Conservation (phyloP, 805 yeast genomes). For the Hemisphaericaspora nanyangensis region DNA sequence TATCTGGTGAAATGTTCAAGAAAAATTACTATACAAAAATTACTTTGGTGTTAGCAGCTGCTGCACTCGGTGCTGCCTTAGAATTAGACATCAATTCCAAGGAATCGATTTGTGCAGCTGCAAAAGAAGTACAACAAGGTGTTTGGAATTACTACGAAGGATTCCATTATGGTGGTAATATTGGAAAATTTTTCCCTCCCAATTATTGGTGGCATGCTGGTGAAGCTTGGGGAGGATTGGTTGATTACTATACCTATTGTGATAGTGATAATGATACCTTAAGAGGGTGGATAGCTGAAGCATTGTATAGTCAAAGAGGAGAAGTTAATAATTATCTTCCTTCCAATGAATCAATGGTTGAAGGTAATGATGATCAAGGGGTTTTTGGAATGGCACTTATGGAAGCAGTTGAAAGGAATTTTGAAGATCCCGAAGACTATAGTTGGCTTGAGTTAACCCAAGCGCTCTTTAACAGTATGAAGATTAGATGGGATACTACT, state of each 20-base stretch:
- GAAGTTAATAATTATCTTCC: slow-evolving; percentile 39
- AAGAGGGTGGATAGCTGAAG: slow-evolving; percentile 27
- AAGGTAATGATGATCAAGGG: slow-evolving; percentile 51
- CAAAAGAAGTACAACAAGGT: slow-evolving; percentile 31
- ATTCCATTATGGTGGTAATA: slow-evolving; percentile 37
- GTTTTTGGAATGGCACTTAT: slow-evolving; percentile 47
- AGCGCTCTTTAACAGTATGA: slow-evolving; percentile 90
- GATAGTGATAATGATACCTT: slow-evolving; percentile 30
- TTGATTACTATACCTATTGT: slow-evolving; percentile 39
- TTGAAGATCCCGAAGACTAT: slow-evolving; percentile 55
- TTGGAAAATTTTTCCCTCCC: slow-evolving; percentile 43
- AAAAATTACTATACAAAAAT: too few species aligned
- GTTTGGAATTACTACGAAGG: slow-evolving; percentile 46
- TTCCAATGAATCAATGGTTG: slow-evolving; percentile 42
- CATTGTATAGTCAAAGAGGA: slow-evolving; percentile 44
- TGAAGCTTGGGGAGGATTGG: slow-evolving; percentile 46
- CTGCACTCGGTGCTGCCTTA: too few species aligned
- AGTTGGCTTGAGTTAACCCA: slow-evolving; percentile 83
- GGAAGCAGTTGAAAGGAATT: slow-evolving; percentile 45
- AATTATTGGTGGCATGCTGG: slow-evolving; percentile 56
- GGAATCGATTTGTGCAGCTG: slow-evolving; percentile 41
- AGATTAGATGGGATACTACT: slow-evolving; percentile 74
- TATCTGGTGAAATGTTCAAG: too few species aligned
- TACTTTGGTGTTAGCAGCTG: too few species aligned
- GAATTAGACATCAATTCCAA: slow-evolving; percentile 35